Conservation (phyloP, 345 rosid species). For the Aegle marmelos region DNA sequence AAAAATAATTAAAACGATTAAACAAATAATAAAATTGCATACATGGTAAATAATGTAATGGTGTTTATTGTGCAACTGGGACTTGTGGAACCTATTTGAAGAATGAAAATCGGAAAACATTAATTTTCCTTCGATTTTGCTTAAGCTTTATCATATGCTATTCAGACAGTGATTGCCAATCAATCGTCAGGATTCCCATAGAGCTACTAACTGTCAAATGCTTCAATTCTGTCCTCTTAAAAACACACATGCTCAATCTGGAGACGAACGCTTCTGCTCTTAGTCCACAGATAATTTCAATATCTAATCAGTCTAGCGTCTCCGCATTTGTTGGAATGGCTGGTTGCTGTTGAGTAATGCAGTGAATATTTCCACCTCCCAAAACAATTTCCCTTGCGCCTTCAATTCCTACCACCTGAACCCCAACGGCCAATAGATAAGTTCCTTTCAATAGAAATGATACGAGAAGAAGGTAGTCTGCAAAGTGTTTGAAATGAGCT, state of each 20-base stretch:
- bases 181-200: neutral
- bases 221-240: neutral
- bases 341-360: slow-evolving; percentile 94
- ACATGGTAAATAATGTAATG: too few relatives aligned
- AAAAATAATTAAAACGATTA: too few relatives aligned
- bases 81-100: too few relatives aligned
- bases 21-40: too few relatives aligned
- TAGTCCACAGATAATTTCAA: neutral
- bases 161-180: neutral
- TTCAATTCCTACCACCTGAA: slow-evolving; percentile 68
- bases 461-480: neutral
- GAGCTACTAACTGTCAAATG: neutral
- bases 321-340: slow-evolving; percentile 22
- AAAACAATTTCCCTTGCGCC: slow-evolving; percentile 83
- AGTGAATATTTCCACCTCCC: slow-evolving; percentile 93
- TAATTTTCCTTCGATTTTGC: neutral
- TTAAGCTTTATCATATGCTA: too few relatives aligned
- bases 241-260: neutral
- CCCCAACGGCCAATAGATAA: neutral
- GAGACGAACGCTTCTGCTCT: neutral
- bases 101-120: too few relatives aligned
- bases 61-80: too few relatives aligned
- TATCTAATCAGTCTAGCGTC: neutral
- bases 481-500: too few relatives aligned
- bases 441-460: neutral